Conservation (phyloP, 1,284 basidiomycete species). For the Rhizoctonia solani region DNA sequence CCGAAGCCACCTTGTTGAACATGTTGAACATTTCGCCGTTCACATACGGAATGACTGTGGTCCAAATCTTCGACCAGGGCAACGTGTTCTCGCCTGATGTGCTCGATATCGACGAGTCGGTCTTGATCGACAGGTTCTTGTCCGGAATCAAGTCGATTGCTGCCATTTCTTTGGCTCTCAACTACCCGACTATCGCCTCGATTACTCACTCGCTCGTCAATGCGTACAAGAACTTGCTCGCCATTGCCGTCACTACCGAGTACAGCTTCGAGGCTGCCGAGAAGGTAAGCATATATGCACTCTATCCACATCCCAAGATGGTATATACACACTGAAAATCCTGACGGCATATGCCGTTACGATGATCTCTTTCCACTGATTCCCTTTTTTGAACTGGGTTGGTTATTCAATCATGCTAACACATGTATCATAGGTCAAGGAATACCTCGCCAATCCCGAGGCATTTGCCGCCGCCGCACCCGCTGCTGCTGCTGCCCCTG, state of each 20-base stretch:
- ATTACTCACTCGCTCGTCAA: slow-evolving; percentile 95
- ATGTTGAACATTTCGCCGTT: slow-evolving; percentile 99
- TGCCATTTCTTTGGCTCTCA: slow-evolving; percentile 91
- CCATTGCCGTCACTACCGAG: slow-evolving; percentile 89
- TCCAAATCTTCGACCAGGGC: slow-evolving; percentile 91
- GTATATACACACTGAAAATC: slow-evolving; percentile 75
- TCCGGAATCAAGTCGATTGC: slow-evolving; percentile 95
- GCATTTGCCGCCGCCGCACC: slow-evolving; percentile 86
- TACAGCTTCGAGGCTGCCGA: slow-evolving; percentile 93
- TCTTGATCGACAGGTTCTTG: slow-evolving; percentile 89
- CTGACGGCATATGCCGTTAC: slow-evolving; percentile 59
- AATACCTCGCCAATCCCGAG: slow-evolving; percentile 95
- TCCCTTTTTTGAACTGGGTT: slow-evolving; percentile 35
- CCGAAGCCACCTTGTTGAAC: slow-evolving; percentile 98
- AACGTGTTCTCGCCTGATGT: slow-evolving; percentile 90
- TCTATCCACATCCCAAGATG: slow-evolving; percentile 45
- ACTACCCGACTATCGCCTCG: slow-evolving; percentile 95
- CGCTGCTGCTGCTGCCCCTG: slow-evolving; percentile 59
- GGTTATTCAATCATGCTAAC: slow-evolving; percentile 37
- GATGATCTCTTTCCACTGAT: slow-evolving; percentile 46
- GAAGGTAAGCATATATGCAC: slow-evolving; percentile 65
- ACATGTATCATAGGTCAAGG: slow-evolving; percentile 72
- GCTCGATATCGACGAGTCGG: slow-evolving; percentile 91
- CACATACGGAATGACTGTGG: slow-evolving; percentile 98
- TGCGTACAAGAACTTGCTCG: slow-evolving; percentile 97